Percentiles rank a stretch among this genome's conserved stretches.
Evolutionary conservation across 106 monocot species (phyloP).

Genomic region (Dendrobium chrysotoxum): DNA sequence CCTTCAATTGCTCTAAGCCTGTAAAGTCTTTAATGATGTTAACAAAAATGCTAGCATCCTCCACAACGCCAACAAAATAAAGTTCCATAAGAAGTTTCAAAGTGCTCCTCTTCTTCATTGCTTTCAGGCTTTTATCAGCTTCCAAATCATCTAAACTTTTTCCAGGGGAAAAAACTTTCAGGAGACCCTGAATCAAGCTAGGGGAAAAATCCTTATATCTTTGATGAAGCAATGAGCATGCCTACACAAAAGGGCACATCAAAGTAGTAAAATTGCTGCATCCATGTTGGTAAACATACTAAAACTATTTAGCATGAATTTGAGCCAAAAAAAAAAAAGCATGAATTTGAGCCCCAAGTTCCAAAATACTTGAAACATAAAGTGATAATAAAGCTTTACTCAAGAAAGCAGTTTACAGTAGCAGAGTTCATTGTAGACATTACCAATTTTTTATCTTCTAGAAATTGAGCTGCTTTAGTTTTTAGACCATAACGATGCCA

Average conservation of each 20-base stretch:
- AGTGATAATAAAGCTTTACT: not conserved
- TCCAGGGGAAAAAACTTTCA: conserved; percentile 85
- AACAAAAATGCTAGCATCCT: conserved; percentile 80
- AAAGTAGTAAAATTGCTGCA: not conserved
- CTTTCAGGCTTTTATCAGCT: conserved; percentile 54
- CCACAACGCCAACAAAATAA: conserved; percentile 89
- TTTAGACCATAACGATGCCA: not conserved
- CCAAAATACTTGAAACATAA: not conserved
- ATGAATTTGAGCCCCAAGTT: not conserved
- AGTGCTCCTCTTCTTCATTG: conserved; percentile 89
- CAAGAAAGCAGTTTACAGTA: not conserved
- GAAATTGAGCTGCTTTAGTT: not conserved
- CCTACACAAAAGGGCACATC: not conserved
- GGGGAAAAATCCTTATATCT: conserved; percentile 94
- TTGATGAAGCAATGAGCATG: conserved; percentile 92
- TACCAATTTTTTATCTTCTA: not conserved
- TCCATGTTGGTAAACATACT: not conserved
- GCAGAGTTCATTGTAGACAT: not conserved
- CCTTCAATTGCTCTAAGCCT: conserved; percentile 69
- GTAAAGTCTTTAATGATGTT: conserved; percentile 89
- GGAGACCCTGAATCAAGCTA: conserved; percentile 74
- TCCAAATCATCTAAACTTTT: conserved; percentile 86
- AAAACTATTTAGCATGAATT: not conserved
- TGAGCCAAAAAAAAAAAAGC: not conserved
- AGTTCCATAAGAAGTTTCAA: conserved; percentile 90